Base-by-base conservation (phyloP, 164 flowering plant genomes). In the Magnolia kwangsiensis region DNA sequence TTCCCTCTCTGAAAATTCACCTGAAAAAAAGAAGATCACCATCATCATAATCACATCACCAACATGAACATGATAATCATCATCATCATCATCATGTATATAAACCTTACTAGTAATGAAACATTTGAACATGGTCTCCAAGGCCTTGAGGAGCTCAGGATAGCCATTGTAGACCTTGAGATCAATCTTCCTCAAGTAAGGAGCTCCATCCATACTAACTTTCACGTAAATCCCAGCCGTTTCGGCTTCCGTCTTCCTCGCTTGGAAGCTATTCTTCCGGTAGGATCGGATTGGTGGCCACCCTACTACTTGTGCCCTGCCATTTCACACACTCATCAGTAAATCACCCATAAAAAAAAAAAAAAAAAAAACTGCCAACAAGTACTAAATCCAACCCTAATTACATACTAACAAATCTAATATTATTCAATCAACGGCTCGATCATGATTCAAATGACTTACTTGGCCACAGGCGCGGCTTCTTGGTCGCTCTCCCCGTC, bases 151-250 rank as follows among this genome's bases (percentile, higher is more conserved):
- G 65, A 93, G 93, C 37, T 90, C 86, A 14, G 84, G 74, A 61
- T 93, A 93, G 1, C 90, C 87, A 16, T 78, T 78, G 82, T 90
- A 91, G 20, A 78, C 75, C 80, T 86, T 90, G n/a, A 93, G 81
- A 76, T 93, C 96, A 63, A 89, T 88, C 87, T 93, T 93, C 73
- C 98, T 91, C 18, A 91, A 85, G 73, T 87, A 93, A 69, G 98
- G 98, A 11, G 93, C 96, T 76, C 98, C 98, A 80, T 93, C 96
- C 98, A 93, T 91, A 87, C 94, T 90, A 27, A 93, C 98, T 84
- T 93, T 93, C 80, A 93, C 90, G 69, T 83, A 91, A 16, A 85
- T 86, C 64, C 90, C 89, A 1, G 82, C 66, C 49, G 80, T 74
- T 76, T 87, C 92, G 1, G 79, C 75, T 80, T 89, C 91, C 4